These are phyloP conservation scores for Stellera chamaejasme DNA, from an alignment of 345 rosid genomes.

Conservation along the genomic window DNA sequence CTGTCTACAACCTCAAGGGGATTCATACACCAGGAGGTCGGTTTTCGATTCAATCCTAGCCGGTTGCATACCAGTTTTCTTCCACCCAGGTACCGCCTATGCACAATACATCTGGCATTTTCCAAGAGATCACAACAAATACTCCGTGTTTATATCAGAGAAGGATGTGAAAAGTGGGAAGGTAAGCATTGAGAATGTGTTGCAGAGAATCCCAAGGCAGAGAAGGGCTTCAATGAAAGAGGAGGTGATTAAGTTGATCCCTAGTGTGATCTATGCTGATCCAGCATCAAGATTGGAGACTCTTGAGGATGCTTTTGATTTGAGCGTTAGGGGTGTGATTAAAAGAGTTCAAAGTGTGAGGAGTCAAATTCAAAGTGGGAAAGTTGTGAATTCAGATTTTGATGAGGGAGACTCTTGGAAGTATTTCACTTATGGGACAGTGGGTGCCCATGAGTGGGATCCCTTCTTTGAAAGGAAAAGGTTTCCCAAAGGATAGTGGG, in stretches of 20 bases:
- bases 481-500: not conserved
- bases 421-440: slow-evolving; percentile 37
- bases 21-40: slow-evolving; percentile 74
- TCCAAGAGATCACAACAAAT: slow-evolving; percentile 45
- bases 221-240: slow-evolving; percentile 42
- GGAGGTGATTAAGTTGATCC: slow-evolving; percentile 51
- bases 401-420: slow-evolving; percentile 55
- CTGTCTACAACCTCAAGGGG: slow-evolving; percentile 81
- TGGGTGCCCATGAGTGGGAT: slow-evolving; percentile 58
- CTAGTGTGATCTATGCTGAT: slow-evolving; percentile 54
- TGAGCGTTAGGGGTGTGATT: slow-evolving; percentile 54
- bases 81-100: slow-evolving; percentile 82
- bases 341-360: slow-evolving; percentile 37
- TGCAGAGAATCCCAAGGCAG: slow-evolving; percentile 31
- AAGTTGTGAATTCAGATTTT: slow-evolving; percentile 23
- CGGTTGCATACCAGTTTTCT: slow-evolving; percentile 88
- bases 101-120: slow-evolving; percentile 81
- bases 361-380: slow-evolving; percentile 28
- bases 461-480: slow-evolving; percentile 31
- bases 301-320: slow-evolving; percentile 71
- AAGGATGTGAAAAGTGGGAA: slow-evolving; percentile 36
- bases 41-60: slow-evolving; percentile 73
- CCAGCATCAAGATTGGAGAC: slow-evolving; percentile 36
- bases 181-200: slow-evolving; percentile 38
- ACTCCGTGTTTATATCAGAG: slow-evolving; percentile 57